phyloP scores from a whole-genome alignment of 306 rosid genomes.

The Gynostemma pentaphyllum region DNA sequence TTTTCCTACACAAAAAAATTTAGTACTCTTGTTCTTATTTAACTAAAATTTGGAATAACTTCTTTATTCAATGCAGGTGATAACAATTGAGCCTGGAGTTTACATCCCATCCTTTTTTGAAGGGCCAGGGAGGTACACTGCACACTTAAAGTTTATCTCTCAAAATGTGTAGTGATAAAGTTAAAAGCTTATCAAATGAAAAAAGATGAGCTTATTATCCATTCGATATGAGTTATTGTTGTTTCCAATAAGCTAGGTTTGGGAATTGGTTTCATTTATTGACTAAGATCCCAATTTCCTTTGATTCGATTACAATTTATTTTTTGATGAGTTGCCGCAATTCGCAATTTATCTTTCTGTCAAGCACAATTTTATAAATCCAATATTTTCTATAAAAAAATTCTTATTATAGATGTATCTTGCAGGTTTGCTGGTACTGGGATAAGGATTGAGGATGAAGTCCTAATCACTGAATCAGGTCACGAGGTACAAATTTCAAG shows the following conservation, averaged over 20 bases:
- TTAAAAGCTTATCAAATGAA: background rate
- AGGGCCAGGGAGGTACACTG: conserved; percentile 66
- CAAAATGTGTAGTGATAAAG: background rate
- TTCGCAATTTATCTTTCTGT: background rate
- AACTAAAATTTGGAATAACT: background rate
- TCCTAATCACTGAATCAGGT: conserved; percentile 69
- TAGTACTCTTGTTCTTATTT: background rate
- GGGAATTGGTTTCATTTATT: too few species aligned
- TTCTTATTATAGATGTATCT: conserved; percentile 8
- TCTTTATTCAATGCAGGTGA: conserved; percentile 40
- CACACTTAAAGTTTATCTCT: conserved; percentile 16
- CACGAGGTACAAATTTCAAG: conserved; percentile 35
- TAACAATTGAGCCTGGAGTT: conserved; percentile 89
- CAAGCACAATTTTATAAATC: background rate
- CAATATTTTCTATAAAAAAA: background rate
- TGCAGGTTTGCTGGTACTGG: conserved; percentile 73
- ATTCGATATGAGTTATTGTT: background rate
- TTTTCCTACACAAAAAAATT: too few species aligned
- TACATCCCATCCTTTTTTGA: conserved; percentile 61
- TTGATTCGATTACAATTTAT: background rate
- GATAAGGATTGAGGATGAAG: conserved; percentile 88
- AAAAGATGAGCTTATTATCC: background rate
- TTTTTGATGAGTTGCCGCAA: background rate
- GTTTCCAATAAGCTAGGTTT: background rate
- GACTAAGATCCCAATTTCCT: background rate